phyloP scores from a whole-genome alignment of 768 basidiomycete species.

The Tricholoma matsutake region DNA sequence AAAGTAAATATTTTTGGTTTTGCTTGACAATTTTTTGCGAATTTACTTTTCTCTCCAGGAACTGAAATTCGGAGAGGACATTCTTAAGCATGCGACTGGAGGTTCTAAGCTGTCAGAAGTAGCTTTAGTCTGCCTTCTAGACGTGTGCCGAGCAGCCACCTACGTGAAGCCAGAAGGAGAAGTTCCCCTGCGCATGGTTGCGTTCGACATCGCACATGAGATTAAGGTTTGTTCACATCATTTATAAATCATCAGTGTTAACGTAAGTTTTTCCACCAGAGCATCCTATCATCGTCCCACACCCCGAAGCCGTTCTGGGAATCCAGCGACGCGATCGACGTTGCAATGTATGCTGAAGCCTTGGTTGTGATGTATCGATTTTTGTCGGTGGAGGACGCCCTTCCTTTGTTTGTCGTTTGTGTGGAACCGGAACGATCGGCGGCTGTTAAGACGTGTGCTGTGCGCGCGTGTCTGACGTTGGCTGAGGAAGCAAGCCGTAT shows the following conservation, averaged over 20 bases:
- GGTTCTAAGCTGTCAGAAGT: conserved; percentile 62
- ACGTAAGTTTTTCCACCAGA: conserved; percentile 14
- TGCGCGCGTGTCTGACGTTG: conserved; percentile 70
- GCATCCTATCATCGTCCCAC: conserved; percentile 30
- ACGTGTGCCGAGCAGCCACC: conserved; percentile 73
- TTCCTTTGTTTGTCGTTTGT: conserved; percentile 60
- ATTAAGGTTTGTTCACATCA: conserved; percentile 55
- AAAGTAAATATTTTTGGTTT: conserved; percentile 28
- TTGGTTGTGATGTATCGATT: conserved; percentile 73
- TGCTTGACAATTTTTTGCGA: background rate
- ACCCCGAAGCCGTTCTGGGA: conserved; percentile 71
- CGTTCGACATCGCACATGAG: conserved; percentile 74
- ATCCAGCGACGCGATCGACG: conserved; percentile 64
- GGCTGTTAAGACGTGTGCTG: conserved; percentile 72
- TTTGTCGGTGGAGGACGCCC: conserved; percentile 56
- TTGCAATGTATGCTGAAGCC: conserved; percentile 72
- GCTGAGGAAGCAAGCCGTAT: conserved; percentile 57
- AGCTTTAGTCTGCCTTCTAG: conserved; percentile 69
- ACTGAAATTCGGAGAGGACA: conserved; percentile 58
- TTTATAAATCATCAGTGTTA: background rate
- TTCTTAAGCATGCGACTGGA: conserved; percentile 55
- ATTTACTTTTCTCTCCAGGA: conserved; percentile 31
- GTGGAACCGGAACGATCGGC: conserved; percentile 77
- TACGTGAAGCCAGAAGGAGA: conserved; percentile 51
- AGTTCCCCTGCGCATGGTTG: conserved; percentile 58